Evolutionary conservation across 495 filamentous ascomycete genomes (phyloP), one percentile per base, ranked within the genome.

Genomic region (Rhypophila decipiens): DNA sequence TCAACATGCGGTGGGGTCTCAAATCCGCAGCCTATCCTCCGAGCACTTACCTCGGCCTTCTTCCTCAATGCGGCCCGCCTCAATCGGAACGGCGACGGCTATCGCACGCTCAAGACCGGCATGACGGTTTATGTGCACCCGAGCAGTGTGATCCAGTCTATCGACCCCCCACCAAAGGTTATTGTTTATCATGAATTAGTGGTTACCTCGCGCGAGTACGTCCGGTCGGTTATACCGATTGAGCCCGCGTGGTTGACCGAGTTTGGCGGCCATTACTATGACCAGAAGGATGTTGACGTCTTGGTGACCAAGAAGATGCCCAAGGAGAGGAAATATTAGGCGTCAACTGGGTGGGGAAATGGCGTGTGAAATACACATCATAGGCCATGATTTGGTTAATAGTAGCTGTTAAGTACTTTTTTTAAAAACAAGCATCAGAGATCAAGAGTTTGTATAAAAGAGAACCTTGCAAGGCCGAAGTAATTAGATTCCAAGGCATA

Each of bases 191-290:
- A 87, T 55, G 94, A 98, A 67, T 61, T 96, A 50, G 91, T 96
- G 27, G 70, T 95, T 18, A 97, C 93, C 52, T 90, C 83, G 46
- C 90, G 90, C 72, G 91, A 96, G 73, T 98, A 90, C 59, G 94
- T 96, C 80, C 69, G 93, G 24, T 89, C 81, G 53, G 82, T 83
- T 24, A 84, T 96, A 73, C 91, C 90, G 1, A 71, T 96, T 17
- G 80, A 91, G 54, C 71, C 86, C 0, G 83, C 87, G 61, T 96
- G 88, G 90, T 58, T 98, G 52, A 78, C 83, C 4, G 93, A 98
- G 67, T 87, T 89, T 36, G 93, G 94, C 38, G 94, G 90, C 47
- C 93, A 98, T 71, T 96, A 87, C 59, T 86, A 96, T 60, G 96
- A 95, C 71, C 88, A 85, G 74, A 86, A 87, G 68, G 88, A 97